Base-by-base conservation (phyloP, 2,329 filamentous ascomycete species). In the Verticillium tricorpus region DNA sequence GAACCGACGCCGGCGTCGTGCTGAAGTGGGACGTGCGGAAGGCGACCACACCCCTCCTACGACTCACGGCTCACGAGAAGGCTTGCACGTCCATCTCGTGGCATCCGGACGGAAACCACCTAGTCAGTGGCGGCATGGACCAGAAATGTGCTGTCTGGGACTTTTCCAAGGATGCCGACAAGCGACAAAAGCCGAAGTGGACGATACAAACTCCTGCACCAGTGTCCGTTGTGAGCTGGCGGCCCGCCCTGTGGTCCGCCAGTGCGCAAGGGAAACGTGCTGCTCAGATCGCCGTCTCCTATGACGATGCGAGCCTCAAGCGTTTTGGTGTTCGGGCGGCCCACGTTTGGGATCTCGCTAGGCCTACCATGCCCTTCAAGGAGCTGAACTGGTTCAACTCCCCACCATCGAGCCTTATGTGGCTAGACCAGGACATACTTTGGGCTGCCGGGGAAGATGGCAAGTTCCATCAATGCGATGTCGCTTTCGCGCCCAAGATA, bases 261-360 rank as follows among this genome's bases (percentile, higher is more conserved):
- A 85, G 85, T 4, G 82, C 84, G 0, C 83, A 85, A 65, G 85
- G 82, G 3, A 80, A 82, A 56, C 79, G 86, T 55, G 83, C 84
- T 2, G 86, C 86, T 0, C 85, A 89, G 68, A 77, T 89, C 12
- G 85, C 85, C 2, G 82, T 89, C 2, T 79, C 84, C 1, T 88
- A 89, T 68, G 83, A 88, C 62, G 85, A 86, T 66, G 77, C 77
- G 52, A 81, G 80, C 66, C 72, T 79, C 54, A 82, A 80, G 61
- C 78, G 81, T 9, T 82, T 82, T 60, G 85, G 85, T 52, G 83
- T 84, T 54, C 83, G 80, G 32, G 77, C 81, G 0, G 85, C 89
- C 15, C 86, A 90, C 61, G 78, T 90, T 22, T 90, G 87, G 86
- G 88, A 90, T 69, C 74, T 90, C n/a, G 87, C 85, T 7, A 79